phyloP scores from a whole-genome alignment of 2,329 filamentous ascomycete genomes.

The Pseudopithomyces chartarum region DNA sequence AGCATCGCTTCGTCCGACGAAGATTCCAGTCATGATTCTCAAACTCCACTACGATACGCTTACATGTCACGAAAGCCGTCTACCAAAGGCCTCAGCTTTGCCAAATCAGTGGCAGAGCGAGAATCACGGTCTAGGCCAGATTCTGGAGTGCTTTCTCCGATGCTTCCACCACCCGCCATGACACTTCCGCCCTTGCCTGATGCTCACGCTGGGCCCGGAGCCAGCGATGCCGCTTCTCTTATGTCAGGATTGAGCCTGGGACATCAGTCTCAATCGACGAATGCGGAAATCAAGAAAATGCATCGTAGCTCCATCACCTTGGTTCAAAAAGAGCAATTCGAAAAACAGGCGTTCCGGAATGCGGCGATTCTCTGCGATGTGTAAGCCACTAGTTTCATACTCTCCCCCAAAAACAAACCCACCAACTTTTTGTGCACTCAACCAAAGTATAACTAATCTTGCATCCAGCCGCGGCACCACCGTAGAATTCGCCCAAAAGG shows the following conservation, averaged over 20 bases:
- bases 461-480: conserved; percentile 39
- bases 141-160: conserved; percentile 19
- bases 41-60: conserved; percentile 10
- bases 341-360: conserved; percentile 50
- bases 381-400: conserved; percentile 25
- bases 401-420: neutral
- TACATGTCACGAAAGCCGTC: conserved; percentile 13
- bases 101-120: conserved; percentile 6
- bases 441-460: neutral
- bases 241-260: conserved; percentile 26
- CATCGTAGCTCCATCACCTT: conserved; percentile 39
- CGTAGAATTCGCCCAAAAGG: conserved; percentile 49
- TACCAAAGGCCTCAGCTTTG: neutral
- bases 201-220: neutral
- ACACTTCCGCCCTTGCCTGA: conserved; percentile 15
- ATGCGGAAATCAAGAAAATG: conserved; percentile 22
- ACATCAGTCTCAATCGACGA: conserved; percentile 17
- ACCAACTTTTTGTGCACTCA: neutral
- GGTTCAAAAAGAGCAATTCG: conserved; percentile 44
- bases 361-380: conserved; percentile 53
- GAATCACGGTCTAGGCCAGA: conserved; percentile 17
- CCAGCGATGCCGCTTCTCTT: conserved; percentile 8
- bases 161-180: conserved; percentile 30
- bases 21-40: conserved; percentile 20
- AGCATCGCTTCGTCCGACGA: conserved; percentile 86